phyloP scores from a whole-genome alignment of 768 basidiomycete species.

The Paxillus involutus region DNA sequence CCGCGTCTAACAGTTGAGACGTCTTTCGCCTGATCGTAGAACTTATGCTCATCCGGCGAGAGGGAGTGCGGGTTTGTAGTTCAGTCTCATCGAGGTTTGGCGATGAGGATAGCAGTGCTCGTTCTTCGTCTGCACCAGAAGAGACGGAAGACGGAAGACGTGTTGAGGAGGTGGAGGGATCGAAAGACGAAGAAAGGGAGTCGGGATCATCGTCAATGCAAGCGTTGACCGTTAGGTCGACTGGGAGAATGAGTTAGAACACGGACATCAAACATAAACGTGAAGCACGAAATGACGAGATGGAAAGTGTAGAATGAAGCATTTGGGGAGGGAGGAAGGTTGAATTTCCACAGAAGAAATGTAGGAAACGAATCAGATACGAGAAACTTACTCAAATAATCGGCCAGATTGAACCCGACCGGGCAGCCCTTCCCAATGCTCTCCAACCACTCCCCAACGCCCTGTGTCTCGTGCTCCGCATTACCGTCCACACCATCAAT shows the following conservation, averaged over 20 bases:
- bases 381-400: constrained; percentile 78
- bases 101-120: constrained; percentile 46
- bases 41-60: constrained; percentile 42
- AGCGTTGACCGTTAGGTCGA: constrained; percentile 72
- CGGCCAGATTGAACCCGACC: constrained; percentile 94
- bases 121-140: constrained; percentile 66
- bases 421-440: constrained; percentile 84
- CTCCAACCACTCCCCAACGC: constrained; percentile 63
- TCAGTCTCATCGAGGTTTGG: constrained; percentile 49
- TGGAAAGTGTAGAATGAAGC: not conserved
- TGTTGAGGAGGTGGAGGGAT: constrained; percentile 18
- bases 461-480: constrained; percentile 19
- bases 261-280: not conserved
- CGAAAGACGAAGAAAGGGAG: constrained; percentile 34
- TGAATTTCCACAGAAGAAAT: not conserved
- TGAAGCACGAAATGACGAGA: not conserved
- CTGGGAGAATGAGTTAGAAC: constrained; percentile 34
- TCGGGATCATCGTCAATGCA: constrained; percentile 34
- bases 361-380: not conserved
- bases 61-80: constrained; percentile 39
- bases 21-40: constrained; percentile 70
- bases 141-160: constrained; percentile 41
- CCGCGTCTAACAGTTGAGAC: constrained; percentile 66
- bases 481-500: constrained; percentile 6
- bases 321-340: constrained; percentile 25